A percentile compares a stretch with the other conserved stretches of the same genome.
Evolutionary conservation across 768 basidiomycete species (phyloP).

Genomic region (Tricholoma flavovirens): DNA sequence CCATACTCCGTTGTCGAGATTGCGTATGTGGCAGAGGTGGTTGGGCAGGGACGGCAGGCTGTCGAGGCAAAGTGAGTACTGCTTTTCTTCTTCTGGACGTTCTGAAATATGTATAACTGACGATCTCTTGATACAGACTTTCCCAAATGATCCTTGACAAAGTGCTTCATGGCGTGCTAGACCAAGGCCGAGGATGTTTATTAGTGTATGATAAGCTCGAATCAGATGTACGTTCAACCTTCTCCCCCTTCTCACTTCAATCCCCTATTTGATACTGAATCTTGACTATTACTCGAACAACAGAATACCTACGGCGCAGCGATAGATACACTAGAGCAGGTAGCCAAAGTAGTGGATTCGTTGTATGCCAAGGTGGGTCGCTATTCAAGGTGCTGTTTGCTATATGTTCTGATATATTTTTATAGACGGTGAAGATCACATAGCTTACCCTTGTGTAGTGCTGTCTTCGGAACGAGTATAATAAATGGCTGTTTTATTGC

Average conservation of each 20-base stretch:
- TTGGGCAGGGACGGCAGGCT: conserved; percentile 81
- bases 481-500: too few species aligned
- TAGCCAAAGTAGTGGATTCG: conserved; percentile 91
- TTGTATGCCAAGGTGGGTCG: conserved; percentile 73
- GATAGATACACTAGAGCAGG: conserved; percentile 84
- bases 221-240: conserved; percentile 59
- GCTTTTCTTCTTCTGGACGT: background rate
- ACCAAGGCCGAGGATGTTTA: conserved; percentile 89
- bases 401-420: background rate
- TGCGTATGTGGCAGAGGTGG: conserved; percentile 78
- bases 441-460: conserved; percentile 4
- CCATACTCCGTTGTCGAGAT: conserved; percentile 93
- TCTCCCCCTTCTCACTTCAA: background rate
- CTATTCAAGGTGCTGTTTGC: background rate
- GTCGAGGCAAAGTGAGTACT: conserved; percentile 83
- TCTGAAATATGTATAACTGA: background rate
- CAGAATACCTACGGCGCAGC: conserved; percentile 87
- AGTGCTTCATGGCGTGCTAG: conserved; percentile 90
- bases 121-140: conserved; percentile 43
- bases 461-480: too few species aligned
- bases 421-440: conserved; percentile 24
- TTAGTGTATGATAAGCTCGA: conserved; percentile 87
- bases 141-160: conserved; percentile 99
- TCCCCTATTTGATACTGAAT: too few species aligned
- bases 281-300: background rate